Conservation (phyloP, 805 yeast species). For the Danielia oregonensis region DNA sequence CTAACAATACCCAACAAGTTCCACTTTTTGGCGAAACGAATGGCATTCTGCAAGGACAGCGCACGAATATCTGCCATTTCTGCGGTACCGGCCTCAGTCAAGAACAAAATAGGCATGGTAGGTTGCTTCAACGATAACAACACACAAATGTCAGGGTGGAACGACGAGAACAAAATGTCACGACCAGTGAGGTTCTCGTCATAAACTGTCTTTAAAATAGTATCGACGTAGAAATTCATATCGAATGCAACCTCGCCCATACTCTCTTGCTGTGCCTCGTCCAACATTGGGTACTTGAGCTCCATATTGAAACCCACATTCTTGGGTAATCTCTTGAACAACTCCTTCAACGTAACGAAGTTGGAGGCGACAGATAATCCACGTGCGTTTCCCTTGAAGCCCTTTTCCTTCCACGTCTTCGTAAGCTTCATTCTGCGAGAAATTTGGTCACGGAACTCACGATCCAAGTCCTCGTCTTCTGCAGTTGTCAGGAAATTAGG, state of each 20-base stretch:
- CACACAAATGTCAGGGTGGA: constrained; percentile 91
- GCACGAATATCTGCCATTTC: constrained; percentile 91
- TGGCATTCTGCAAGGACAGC: constrained; percentile 82
- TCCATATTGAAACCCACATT: constrained; percentile 92
- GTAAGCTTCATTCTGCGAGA: constrained; percentile 76
- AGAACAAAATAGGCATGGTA: constrained; percentile 81
- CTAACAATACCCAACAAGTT: constrained; percentile 87
- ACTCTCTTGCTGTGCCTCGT: constrained; percentile 84
- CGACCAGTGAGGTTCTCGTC: constrained; percentile 71
- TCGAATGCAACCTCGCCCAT: constrained; percentile 84
- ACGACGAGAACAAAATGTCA: constrained; percentile 85
- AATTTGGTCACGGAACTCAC: constrained; percentile 37
- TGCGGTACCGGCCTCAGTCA: constrained; percentile 84
- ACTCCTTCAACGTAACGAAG: constrained; percentile 82
- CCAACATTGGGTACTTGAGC: constrained; percentile 91
- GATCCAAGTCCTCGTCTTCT: constrained; percentile 32
- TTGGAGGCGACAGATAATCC: constrained; percentile 89
- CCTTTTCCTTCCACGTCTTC: constrained; percentile 80
- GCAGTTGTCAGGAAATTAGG: constrained; percentile 23
- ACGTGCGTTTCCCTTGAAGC: constrained; percentile 88
- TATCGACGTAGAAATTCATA: constrained; percentile 83
- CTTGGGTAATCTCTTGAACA: constrained; percentile 75
- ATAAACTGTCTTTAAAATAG: constrained; percentile 74
- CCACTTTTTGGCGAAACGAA: constrained; percentile 88
- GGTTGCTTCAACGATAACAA: constrained; percentile 89